Percentiles rank a stretch among this genome's conserved stretches.
Conservation (phyloP, 1,284 basidiomycete genomes). For the Golubevia sp. region DNA sequence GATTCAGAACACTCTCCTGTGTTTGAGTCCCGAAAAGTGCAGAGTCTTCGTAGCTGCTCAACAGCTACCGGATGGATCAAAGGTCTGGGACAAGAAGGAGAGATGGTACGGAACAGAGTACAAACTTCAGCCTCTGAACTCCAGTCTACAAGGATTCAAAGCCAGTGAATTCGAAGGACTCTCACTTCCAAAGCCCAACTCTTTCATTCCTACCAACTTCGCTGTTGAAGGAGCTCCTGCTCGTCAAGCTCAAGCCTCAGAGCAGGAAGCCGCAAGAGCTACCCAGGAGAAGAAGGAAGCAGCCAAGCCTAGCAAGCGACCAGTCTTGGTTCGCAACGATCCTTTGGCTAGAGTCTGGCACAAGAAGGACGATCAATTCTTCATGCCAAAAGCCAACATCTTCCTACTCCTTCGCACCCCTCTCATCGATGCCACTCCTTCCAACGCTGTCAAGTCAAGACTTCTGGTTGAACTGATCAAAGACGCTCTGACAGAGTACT, state of each 20-base stretch:
- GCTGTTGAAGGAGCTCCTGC: slow-evolving; percentile 28
- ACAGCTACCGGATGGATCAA: slow-evolving; percentile 42
- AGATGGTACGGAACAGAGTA: slow-evolving; percentile 61
- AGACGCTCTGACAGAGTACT: slow-evolving; percentile 85
- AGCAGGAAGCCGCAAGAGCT: no score
- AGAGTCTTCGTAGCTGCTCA: slow-evolving; percentile 53
- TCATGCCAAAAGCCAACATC: slow-evolving; percentile 59
- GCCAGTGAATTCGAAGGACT: slow-evolving; percentile 37
- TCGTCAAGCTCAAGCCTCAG: no score
- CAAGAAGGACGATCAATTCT: slow-evolving; percentile 60
- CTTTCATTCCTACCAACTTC: slow-evolving; percentile 52
- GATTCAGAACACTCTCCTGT: slow-evolving; percentile 40
- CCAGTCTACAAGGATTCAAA: slow-evolving; percentile 20
- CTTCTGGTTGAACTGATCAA: slow-evolving; percentile 85
- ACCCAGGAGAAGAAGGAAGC: slow-evolving; percentile 2
- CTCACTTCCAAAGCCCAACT: slow-evolving; percentile 50
- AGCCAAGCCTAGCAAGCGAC: slow-evolving; percentile 40
- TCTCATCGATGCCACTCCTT: slow-evolving; percentile 56
- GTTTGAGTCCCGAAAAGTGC: slow-evolving; percentile 45
- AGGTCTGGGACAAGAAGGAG: slow-evolving; percentile 43
- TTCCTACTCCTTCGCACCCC: slow-evolving; percentile 54
- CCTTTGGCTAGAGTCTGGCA: slow-evolving; percentile 52
- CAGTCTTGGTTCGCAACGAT: slow-evolving; percentile 41
- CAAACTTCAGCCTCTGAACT: slow-evolving; percentile 36
- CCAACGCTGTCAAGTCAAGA: slow-evolving; percentile 64